Conservation (phyloP, 345 rosid genomes). For the Acer yangbiense region DNA sequence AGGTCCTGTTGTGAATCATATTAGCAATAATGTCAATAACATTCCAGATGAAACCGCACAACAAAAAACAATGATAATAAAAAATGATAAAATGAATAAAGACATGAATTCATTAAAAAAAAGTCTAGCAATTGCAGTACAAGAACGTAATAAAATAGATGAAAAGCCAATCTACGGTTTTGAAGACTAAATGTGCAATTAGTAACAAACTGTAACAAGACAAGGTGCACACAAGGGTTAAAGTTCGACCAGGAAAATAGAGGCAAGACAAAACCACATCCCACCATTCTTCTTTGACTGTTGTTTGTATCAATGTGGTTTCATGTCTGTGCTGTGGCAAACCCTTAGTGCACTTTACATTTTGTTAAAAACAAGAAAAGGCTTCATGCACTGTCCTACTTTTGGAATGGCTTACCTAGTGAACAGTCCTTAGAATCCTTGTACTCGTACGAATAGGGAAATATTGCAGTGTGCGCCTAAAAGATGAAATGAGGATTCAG, state of each 20-base stretch:
- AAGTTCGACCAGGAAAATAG: too few relatives aligned
- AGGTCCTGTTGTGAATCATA: conserved; percentile 49
- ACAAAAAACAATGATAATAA: not conserved
- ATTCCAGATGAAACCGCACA: not conserved
- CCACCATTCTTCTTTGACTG: too few relatives aligned
- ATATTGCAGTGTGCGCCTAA: conserved; percentile 73
- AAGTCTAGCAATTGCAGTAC: not conserved
- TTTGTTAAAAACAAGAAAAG: not conserved
- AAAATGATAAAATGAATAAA: not conserved
- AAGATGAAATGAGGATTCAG: conserved; percentile 21
- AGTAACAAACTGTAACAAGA: too few relatives aligned
- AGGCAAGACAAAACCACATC: too few relatives aligned
- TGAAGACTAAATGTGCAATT: too few relatives aligned
- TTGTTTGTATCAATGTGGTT: too few relatives aligned
- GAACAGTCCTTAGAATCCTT: conserved; percentile 48
- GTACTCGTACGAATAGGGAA: conserved; percentile 63
- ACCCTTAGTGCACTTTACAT: too few relatives aligned
- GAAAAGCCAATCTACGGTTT: not conserved
- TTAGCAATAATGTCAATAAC: not conserved
- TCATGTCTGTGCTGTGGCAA: too few relatives aligned
- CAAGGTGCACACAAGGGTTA: too few relatives aligned
- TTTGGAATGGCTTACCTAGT: conserved; percentile 59
- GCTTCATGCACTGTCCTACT: not conserved
- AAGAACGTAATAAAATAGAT: not conserved
- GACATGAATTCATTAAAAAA: not conserved